Evolutionary conservation across 164 flowering plant genomes (phyloP).

Genomic region (Cinnamomum micranthum): DNA sequence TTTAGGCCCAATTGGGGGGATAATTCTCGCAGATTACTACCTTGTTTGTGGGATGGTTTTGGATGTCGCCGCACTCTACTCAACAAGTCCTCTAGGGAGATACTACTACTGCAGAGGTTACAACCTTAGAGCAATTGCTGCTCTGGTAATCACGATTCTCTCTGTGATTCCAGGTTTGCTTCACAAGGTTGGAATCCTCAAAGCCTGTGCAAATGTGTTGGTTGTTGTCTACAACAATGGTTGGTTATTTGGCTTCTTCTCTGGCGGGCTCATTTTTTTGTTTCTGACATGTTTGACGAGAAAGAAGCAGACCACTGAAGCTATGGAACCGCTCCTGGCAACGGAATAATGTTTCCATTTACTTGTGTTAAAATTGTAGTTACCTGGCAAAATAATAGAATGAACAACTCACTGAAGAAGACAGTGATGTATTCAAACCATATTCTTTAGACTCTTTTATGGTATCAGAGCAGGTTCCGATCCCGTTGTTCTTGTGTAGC

Average conservation of each 20-base stretch:
- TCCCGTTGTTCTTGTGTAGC: no score
- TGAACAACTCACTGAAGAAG: no score
- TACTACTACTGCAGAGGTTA: conserved; percentile 71
- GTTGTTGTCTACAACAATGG: conserved; percentile 70
- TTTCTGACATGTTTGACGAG: conserved; percentile 29
- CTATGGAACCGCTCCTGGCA: background rate
- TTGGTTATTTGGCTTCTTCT: conserved; percentile 80
- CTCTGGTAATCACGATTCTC: conserved; percentile 59
- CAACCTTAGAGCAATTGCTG: conserved; percentile 61
- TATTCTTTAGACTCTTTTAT: no score
- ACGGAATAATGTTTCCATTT: no score
- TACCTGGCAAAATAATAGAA: no score
- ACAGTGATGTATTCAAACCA: no score
- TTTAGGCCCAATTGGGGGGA: conserved; percentile 83
- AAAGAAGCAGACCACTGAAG: background rate
- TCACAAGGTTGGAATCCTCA: conserved; percentile 59
- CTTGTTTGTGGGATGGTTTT: conserved; percentile 41
- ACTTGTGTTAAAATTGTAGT: no score
- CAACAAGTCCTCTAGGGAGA: conserved; percentile 45
- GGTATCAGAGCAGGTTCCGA: no score
- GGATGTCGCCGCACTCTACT: conserved; percentile 56
- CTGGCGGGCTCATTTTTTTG: conserved; percentile 58
- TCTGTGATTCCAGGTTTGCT: conserved; percentile 88
- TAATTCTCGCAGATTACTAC: conserved; percentile 72
- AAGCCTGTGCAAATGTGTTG: conserved; percentile 32